These are phyloP conservation scores for Trichopus zeylanicus DNA, from an alignment of 116 monocot species.

Conservation along the genomic window DNA sequence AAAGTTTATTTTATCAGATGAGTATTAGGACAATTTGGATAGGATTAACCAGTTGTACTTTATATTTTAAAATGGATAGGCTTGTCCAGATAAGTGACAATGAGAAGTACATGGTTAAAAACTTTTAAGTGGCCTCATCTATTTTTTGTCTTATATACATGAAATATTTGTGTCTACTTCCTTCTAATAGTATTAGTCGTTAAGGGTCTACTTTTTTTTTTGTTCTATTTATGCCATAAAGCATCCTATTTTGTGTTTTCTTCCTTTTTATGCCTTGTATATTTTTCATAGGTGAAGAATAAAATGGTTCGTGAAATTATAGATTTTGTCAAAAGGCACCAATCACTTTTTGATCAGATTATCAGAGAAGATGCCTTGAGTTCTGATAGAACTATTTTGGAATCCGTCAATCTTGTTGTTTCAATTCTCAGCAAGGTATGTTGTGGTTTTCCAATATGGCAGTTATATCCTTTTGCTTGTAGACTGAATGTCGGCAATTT, in stretches of 20 bases:
- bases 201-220: no score
- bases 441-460: no score
- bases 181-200: no score
- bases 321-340: slow-evolving; percentile 68
- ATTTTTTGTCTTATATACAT: no score
- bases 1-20: no score
- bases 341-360: slow-evolving; percentile 62
- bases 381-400: slow-evolving; percentile 49
- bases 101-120: no score
- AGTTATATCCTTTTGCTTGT: neutral
- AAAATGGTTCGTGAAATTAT: slow-evolving; percentile 82
- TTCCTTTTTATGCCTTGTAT: neutral
- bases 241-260: neutral
- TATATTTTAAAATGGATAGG: no score
- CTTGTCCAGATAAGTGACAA: no score
- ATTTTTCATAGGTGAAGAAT: slow-evolving; percentile 63
- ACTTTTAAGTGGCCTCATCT: no score
- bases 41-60: no score
- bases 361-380: slow-evolving; percentile 47
- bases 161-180: no score
- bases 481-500: neutral
- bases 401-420: slow-evolving; percentile 66
- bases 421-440: slow-evolving; percentile 83
- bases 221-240: neutral
- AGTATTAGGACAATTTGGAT: no score